A percentile compares a stretch with the other conserved stretches of the same genome.
Evolutionary conservation across 148 eudicot species (phyloP).

Genomic region (Camellia lanceoleosa): DNA sequence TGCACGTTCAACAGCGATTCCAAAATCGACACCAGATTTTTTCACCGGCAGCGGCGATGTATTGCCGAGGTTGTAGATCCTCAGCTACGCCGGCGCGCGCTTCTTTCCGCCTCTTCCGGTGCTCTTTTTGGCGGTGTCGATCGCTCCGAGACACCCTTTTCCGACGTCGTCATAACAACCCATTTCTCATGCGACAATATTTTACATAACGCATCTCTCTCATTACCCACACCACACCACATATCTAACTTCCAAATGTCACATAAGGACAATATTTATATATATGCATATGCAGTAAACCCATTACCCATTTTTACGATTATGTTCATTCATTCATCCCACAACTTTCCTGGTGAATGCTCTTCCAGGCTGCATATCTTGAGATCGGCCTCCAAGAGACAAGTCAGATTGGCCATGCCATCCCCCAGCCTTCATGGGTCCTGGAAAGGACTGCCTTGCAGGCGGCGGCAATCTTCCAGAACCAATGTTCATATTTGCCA

Average conservation of each 20-base stretch:
- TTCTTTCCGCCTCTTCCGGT: constrained; percentile 8
- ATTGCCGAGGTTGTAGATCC: constrained; percentile 7
- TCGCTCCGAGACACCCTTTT: constrained; percentile 9
- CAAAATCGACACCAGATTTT: neutral
- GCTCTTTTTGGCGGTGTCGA: neutral
- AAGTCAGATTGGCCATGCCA: constrained; percentile 62
- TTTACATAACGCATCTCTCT: neutral
- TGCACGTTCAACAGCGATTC: neutral
- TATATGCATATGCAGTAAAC: neutral
- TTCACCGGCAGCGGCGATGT: constrained; percentile 1
- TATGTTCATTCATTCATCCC: constrained; percentile 61
- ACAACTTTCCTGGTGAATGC: constrained; percentile 61
- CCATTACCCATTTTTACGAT: neutral
- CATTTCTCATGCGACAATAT: neutral
- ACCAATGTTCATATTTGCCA: constrained; percentile 53
- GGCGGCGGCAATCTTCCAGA: constrained; percentile 33
- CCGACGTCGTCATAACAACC: neutral
- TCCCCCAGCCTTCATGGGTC: constrained; percentile 91
- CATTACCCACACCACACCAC: too few relatives aligned
- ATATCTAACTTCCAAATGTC: neutral
- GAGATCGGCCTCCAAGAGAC: constrained; percentile 43
- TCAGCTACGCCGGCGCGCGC: neutral
- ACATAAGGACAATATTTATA: neutral
- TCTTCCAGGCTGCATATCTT: constrained; percentile 51
- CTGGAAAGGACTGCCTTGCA: constrained; percentile 47